Percentiles rank a stretch among this genome's conserved stretches.
Conservation (phyloP, 768 basidiomycete genomes). For the Omphalotus guepiniiformis region DNA sequence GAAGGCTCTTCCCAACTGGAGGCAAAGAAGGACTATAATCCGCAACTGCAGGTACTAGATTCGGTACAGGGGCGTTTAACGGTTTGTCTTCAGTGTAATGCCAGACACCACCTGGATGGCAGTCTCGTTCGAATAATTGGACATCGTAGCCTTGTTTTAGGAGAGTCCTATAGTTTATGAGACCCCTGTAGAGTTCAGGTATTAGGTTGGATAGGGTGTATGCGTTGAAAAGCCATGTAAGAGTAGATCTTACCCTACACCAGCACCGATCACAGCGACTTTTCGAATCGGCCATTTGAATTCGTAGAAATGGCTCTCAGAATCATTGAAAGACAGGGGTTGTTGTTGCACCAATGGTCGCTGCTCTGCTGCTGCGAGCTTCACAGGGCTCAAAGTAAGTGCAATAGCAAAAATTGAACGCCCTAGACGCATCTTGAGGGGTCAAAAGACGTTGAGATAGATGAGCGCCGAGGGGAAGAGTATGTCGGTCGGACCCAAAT, state of each 20-base stretch:
- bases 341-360: too few species aligned
- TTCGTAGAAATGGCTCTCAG: too few species aligned
- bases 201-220: neutral
- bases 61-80: slow-evolving; percentile 32
- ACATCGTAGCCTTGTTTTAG: slow-evolving; percentile 25
- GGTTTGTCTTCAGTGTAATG: slow-evolving; percentile 37
- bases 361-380: too few species aligned
- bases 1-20: slow-evolving; percentile 23
- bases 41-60: slow-evolving; percentile 24
- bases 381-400: too few species aligned
- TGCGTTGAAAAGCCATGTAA: neutral
- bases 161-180: slow-evolving; percentile 33
- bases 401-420: too few species aligned
- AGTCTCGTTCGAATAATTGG: slow-evolving; percentile 35
- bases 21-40: slow-evolving; percentile 35
- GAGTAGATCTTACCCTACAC: slow-evolving; percentile 27
- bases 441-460: too few species aligned
- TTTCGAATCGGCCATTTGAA: slow-evolving; percentile 34
- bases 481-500: too few species aligned
- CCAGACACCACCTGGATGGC: slow-evolving; percentile 37
- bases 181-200: slow-evolving; percentile 22
- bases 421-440: too few species aligned
- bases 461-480: too few species aligned
- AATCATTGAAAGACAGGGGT: too few species aligned
- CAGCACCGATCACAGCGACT: slow-evolving; percentile 38